Conservation (phyloP, 176 grass and related monocot species). For the Rhynchospora tenuis region DNA sequence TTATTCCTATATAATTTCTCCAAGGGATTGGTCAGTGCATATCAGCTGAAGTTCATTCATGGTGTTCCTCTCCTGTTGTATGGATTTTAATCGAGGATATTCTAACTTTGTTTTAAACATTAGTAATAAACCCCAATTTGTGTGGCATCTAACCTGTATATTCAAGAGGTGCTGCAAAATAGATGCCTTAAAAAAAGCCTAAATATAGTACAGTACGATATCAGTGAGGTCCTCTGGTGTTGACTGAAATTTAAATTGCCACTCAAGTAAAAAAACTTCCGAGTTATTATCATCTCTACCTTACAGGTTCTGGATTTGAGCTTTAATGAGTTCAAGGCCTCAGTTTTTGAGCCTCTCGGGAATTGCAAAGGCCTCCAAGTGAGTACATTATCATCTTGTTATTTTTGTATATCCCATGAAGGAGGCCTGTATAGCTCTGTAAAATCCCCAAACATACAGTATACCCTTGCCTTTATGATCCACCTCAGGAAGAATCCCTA, state of each 20-base stretch:
- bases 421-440: background rate
- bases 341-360: constrained; percentile 72
- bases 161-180: background rate
- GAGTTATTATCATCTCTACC: background rate
- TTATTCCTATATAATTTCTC: background rate
- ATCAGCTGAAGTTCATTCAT: background rate
- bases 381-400: constrained; percentile 25
- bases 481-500: background rate
- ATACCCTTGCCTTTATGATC: background rate
- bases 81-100: background rate
- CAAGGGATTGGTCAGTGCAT: background rate
- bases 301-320: constrained; percentile 97
- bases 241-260: constrained; percentile 3
- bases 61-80: background rate
- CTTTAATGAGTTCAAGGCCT: constrained; percentile 90
- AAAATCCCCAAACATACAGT: background rate
- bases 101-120: background rate
- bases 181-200: background rate
- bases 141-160: background rate
- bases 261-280: background rate
- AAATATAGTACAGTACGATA: background rate
- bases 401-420: constrained; percentile 24
- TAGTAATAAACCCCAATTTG: background rate
- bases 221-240: background rate
- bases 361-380: constrained; percentile 94